phyloP scores from a whole-genome alignment of 257 asterid genomes.

The Nicotiana obtusifolia region DNA sequence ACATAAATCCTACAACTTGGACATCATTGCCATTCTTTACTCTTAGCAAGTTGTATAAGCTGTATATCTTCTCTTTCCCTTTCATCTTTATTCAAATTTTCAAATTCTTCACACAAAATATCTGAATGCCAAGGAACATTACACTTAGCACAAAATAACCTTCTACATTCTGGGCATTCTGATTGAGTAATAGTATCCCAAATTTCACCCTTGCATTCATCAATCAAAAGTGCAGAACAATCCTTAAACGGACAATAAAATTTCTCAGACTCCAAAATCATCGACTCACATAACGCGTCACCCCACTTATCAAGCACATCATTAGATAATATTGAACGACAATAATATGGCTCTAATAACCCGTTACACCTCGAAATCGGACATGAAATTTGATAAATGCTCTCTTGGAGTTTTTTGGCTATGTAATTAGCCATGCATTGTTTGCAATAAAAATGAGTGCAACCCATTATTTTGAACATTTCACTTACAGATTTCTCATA shows the following conservation, averaged over 20 bases:
- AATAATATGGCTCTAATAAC: slow-evolving; percentile 43
- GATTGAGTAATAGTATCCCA: slow-evolving; percentile 14
- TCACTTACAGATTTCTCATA: slow-evolving; percentile 32
- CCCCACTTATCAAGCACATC: slow-evolving; percentile 65
- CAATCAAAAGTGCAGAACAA: slow-evolving; percentile 50
- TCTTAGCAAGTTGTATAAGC: slow-evolving; percentile 12
- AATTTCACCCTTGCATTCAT: slow-evolving; percentile 12
- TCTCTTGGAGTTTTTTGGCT: slow-evolving; percentile 43
- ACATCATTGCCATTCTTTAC: slow-evolving; percentile 20
- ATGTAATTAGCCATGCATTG: slow-evolving; percentile 47
- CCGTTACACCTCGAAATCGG: slow-evolving; percentile 48
- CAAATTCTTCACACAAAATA: slow-evolving; percentile 37
- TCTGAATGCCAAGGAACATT: slow-evolving; percentile 54
- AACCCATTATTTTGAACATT: slow-evolving; percentile 28
- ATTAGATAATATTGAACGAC: slow-evolving; percentile 44
- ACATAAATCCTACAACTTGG: slow-evolving; percentile 23
- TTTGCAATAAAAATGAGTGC: slow-evolving; percentile 42
- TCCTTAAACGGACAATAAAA: slow-evolving; percentile 58
- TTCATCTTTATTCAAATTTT: slow-evolving; percentile 26
- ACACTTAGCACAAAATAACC: slow-evolving; percentile 54
- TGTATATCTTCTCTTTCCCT: slow-evolving; percentile 12
- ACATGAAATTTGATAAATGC: slow-evolving; percentile 25
- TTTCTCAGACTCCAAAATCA: slow-evolving; percentile 40
- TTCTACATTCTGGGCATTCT: slow-evolving; percentile 51
- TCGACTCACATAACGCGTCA: slow-evolving; percentile 51